Conservation (phyloP, 139 green algal genomes). For the Coelastrella sp. region DNA sequence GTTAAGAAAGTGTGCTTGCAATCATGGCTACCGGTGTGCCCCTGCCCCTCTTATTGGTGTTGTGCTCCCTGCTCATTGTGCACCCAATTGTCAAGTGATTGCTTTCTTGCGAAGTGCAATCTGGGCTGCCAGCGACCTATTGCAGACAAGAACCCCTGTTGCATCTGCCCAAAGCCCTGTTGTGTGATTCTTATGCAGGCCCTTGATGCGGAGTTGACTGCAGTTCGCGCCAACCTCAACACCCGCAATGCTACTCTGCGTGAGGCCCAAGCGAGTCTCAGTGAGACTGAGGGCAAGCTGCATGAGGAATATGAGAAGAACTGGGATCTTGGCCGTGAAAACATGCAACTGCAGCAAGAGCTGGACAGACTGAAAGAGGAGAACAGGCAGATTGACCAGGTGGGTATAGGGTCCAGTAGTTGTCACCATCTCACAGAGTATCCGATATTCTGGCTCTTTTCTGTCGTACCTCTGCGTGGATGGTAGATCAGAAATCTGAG, state of each 20-base stretch:
- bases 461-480: no score
- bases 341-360: background rate
- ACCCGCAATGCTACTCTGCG: slow-evolving; percentile 8
- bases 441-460: no score
- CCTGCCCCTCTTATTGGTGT: no score
- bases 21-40: no score
- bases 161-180: background rate
- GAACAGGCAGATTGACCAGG: slow-evolving; percentile 7
- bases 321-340: slow-evolving; percentile 16
- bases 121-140: no score
- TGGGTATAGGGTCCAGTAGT: background rate
- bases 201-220: background rate
- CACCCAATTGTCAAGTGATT: no score
- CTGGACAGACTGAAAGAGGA: background rate
- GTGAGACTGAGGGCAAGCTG: slow-evolving; percentile 32
- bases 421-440: no score
- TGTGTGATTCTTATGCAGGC: background rate
- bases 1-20: no score
- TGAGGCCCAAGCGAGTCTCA: slow-evolving; percentile 24
- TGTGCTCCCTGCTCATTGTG: no score
- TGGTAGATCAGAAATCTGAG: no score
- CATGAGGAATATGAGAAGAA: slow-evolving; percentile 32
- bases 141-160: background rate
- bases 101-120: no score
- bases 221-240: background rate